Percentiles rank a stretch among this genome's conserved stretches.
Conservation (phyloP, 2,329 filamentous ascomycete genomes). For the Hypoxylon sp. region DNA sequence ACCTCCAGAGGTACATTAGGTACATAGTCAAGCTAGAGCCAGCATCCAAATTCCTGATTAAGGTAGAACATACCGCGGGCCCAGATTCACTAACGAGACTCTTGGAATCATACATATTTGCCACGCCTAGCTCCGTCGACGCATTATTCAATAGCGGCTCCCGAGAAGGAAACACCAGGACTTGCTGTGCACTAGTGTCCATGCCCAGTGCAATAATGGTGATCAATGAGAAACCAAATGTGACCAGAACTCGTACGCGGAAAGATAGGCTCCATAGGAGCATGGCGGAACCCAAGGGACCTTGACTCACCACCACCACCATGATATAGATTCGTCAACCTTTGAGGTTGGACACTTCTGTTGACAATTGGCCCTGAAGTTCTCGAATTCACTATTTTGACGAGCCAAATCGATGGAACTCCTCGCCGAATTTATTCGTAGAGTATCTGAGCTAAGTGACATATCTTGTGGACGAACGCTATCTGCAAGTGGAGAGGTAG, state of each 20-base stretch:
- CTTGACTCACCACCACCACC: constrained; percentile 51
- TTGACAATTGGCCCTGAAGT: not conserved
- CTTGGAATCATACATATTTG: constrained; percentile 33
- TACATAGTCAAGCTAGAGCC: not conserved
- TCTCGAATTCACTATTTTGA: not conserved
- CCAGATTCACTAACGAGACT: constrained; percentile 20
- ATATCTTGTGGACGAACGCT: not conserved
- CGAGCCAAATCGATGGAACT: not conserved
- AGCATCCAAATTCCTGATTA: too few relatives aligned
- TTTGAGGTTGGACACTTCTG: not conserved
- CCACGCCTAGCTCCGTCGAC: constrained; percentile 24
- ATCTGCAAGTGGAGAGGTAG: not conserved
- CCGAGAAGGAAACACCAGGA: constrained; percentile 34
- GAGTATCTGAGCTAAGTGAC: not conserved
- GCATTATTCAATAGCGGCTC: constrained; percentile 28
- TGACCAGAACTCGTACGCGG: constrained; percentile 17
- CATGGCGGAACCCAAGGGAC: constrained; percentile 44
- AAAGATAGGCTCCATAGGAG: constrained; percentile 30
- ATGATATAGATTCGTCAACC: constrained; percentile 7
- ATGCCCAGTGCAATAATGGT: constrained; percentile 45
- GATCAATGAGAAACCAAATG: constrained; percentile 33
- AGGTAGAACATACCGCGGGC: constrained; percentile 2
- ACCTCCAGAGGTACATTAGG: not conserved
- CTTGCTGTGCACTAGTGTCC: constrained; percentile 45
- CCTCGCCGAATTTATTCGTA: not conserved